Evolutionary conservation across 345 rosid species (phyloP).

Genomic region (Camelina sativa): DNA sequence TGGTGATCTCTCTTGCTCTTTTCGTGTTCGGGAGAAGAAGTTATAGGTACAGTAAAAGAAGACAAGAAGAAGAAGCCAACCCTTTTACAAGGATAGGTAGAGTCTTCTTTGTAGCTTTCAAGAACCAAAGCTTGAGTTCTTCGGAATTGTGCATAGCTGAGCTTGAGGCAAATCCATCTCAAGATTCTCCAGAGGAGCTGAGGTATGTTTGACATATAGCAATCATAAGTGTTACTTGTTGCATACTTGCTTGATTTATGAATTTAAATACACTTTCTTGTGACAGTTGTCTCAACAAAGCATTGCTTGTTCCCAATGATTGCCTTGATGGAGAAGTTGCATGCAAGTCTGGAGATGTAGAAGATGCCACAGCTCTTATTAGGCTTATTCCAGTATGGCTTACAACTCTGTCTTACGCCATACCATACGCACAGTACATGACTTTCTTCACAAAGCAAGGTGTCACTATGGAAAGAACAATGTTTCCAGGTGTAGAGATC

Average conservation of each 20-base stretch:
- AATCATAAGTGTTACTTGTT: neutral
- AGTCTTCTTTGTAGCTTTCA: constrained; percentile 58
- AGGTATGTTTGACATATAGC: constrained; percentile 43
- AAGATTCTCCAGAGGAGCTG: constrained; percentile 40
- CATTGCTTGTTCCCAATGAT: constrained; percentile 46
- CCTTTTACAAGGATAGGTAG: constrained; percentile 62
- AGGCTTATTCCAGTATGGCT: constrained; percentile 61
- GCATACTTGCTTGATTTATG: neutral
- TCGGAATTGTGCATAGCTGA: constrained; percentile 25
- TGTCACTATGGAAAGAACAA: constrained; percentile 55
- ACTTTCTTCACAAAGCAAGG: constrained; percentile 75
- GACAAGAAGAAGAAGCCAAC: constrained; percentile 52
- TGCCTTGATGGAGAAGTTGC: constrained; percentile 26
- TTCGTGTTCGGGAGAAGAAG: constrained; percentile 60
- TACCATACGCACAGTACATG: constrained; percentile 52
- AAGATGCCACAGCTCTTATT: constrained; percentile 56
- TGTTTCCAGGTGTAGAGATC: constrained; percentile 43
- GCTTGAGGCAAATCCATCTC: constrained; percentile 16
- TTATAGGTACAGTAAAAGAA: constrained; percentile 53
- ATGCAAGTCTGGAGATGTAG: constrained; percentile 49
- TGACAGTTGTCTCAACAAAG: constrained; percentile 51
- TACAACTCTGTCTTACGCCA: constrained; percentile 52
- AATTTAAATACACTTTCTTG: neutral
- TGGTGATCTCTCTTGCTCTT: constrained; percentile 56
- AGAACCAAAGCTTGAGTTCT: constrained; percentile 48